Evolutionary conservation across 805 yeast species (phyloP).

Genomic region (Starmerella stigmatis): DNA sequence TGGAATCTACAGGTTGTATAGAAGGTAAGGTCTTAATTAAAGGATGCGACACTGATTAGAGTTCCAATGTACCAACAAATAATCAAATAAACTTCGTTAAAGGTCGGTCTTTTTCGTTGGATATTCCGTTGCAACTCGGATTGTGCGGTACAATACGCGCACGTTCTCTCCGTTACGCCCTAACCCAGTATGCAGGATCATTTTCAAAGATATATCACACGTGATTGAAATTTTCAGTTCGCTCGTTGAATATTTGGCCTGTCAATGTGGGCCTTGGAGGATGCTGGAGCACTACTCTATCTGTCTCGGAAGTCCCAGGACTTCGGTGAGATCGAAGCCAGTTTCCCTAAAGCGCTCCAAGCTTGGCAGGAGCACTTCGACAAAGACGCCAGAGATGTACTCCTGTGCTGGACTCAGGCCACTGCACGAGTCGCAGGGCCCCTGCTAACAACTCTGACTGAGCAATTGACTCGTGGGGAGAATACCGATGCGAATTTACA

Average conservation of each 20-base stretch:
- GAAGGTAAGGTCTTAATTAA: too few relatives aligned
- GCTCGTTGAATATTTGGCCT: not conserved
- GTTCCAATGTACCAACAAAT: too few relatives aligned
- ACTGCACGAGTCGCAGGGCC: not conserved
- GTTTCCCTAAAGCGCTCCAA: not conserved
- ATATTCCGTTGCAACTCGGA: too few relatives aligned
- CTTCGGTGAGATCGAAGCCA: not conserved
- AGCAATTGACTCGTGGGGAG: not conserved
- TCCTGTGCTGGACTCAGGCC: slow-evolving; percentile 9
- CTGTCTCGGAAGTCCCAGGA: slow-evolving; percentile 8
- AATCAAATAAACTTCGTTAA: too few relatives aligned
- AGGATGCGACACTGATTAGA: too few relatives aligned
- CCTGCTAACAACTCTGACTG: not conserved
- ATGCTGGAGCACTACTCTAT: slow-evolving; percentile 14
- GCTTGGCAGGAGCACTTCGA: slow-evolving; percentile 5
- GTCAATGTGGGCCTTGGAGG: slow-evolving; percentile 7
- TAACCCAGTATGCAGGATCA: too few relatives aligned
- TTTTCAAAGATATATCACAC: too few relatives aligned
- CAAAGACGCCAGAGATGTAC: not conserved
- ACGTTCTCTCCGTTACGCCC: too few relatives aligned
- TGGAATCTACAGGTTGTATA: too few relatives aligned
- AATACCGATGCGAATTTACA: not conserved
- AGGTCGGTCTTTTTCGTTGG: too few relatives aligned
- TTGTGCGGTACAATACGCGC: too few relatives aligned
- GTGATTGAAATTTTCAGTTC: not conserved